Percentiles rank a stretch among this genome's conserved stretches.
phyloP scores from a whole-genome alignment of 768 basidiomycete species.

The Cytidiella melzeri region DNA sequence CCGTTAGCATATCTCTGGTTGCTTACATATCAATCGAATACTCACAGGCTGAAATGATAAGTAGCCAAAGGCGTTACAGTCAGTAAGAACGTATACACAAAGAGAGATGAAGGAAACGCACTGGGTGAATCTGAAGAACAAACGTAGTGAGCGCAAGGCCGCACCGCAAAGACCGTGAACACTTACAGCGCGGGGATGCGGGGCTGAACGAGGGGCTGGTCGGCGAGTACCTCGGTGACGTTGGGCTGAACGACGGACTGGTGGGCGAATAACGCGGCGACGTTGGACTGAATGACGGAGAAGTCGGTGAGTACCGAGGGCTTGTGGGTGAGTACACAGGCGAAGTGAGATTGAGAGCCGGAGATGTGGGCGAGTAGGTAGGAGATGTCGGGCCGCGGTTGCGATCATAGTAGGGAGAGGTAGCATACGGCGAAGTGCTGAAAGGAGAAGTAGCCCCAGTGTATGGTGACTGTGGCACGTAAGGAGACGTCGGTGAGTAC shows the following conservation, averaged over 20 bases:
- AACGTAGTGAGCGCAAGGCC: background rate
- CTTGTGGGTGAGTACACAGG: slow-evolving; percentile 66
- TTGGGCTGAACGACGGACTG: slow-evolving; percentile 86
- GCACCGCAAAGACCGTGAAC: no score
- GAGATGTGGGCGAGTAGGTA: slow-evolving; percentile 85
- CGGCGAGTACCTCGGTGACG: slow-evolving; percentile 86
- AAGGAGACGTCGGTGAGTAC: slow-evolving; percentile 88
- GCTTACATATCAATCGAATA: no score
- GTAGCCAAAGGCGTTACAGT: slow-evolving; percentile 3
- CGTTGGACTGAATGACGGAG: slow-evolving; percentile 86
- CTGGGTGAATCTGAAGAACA: slow-evolving; percentile 68
- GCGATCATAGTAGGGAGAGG: slow-evolving; percentile 76
- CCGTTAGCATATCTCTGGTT: slow-evolving; percentile 4
- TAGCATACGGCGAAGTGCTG: slow-evolving; percentile 73
- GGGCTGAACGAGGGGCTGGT: slow-evolving; percentile 90
- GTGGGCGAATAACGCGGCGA: slow-evolving; percentile 88
- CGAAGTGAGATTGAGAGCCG: slow-evolving; percentile 74
- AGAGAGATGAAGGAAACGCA: slow-evolving; percentile 34
- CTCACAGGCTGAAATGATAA: slow-evolving; percentile 51
- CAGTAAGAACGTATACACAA: slow-evolving; percentile 20
- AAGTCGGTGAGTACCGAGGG: slow-evolving; percentile 82
- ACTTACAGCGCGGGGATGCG: slow-evolving; percentile 84
- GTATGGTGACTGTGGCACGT: slow-evolving; percentile 81
- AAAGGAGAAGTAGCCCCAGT: slow-evolving; percentile 79
- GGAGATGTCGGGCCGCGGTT: slow-evolving; percentile 69